Base-by-base conservation (phyloP, 2,329 filamentous ascomycete genomes). In the Drechslera avenae region DNA sequence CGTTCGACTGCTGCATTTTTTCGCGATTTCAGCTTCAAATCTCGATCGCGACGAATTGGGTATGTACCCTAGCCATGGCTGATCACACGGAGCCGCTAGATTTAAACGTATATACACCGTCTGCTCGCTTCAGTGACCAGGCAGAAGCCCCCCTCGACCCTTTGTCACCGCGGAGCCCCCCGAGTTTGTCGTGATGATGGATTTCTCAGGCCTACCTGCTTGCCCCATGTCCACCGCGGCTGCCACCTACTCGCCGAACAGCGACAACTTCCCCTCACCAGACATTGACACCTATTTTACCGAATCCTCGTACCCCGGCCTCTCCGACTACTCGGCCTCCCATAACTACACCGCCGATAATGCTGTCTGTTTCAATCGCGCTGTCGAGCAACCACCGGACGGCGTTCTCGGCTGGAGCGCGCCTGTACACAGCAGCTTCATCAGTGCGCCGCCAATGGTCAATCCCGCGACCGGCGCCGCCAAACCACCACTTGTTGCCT, bases 201-300 rank as follows among this genome's bases (percentile, higher is more conserved):
- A 34, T 23, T 47, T 43, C 17, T 41, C 45, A 13, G 48, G 33
- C n/a, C 39, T 48, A 18, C 28, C 44, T 17, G 26, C 49, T 7
- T 48, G 39, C 14, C 19, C 49, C 7, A 3, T 47, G 34, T 32
- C 26, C n/a, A 16, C 49, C n/a, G 35, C 31, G 21, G 9, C 21
- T 28, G 32, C 39, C 5, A 34, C 39, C 14, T 52, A 52, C 19
- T 52, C 49, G 32, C 49, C 49, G 13, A 47, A 43, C 33, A 52
- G 49, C 39, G 49, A 52, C 3, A 23, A 26, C 5, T 52, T 52
- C 21, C 44, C 49, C n/a, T 52, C 44, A 10, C 37, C 49, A 2
- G 49, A 48, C 28, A 18, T 52, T 21, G 49, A 48, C 39, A 13
- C 39, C n/a, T 34, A 46, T 34, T 44, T 46, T 17, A 48, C 40